Base-by-base conservation (phyloP, 805 yeast species). In the Yarrowia sp. region DNA sequence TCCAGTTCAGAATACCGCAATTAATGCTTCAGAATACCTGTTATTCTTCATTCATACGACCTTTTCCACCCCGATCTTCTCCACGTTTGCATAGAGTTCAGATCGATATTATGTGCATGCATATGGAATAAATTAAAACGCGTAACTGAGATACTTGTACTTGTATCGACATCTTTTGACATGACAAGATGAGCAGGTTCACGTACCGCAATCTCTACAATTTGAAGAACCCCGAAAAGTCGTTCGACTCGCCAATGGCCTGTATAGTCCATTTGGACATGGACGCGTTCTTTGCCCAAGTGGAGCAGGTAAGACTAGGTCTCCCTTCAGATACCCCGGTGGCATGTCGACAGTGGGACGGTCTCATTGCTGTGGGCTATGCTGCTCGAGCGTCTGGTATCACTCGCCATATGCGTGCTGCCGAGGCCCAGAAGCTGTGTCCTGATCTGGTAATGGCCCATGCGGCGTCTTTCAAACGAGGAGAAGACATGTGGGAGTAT, bases 221-320 rank as follows among this genome's bases (percentile, higher is more conserved):
- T 13, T 68, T 74, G 15, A 46, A 58, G 8, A 56, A 42, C 33
- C 24, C 66, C 10, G 43, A 69, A 13, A 80, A 77, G 13, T 80
- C 95, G 2, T 87, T 84, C 75, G 72, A 74, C 8, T 87, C 92
- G 69, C 91, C 94, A 1, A 79, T 94, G 12, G 82, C 97, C 0
- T 89, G 90, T 30, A 84, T 95, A 44, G 92, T 89, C 9, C 96
- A 92, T 73, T 84, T 95, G 30, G 99, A 95, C 78, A 84, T 92
- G 73, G 96, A 95, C 78, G 98, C 98, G 13, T 95, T 93, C 76
- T 95, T 90, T 77, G 97, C 99, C 0, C 99, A 95, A 75, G 95
- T 89, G 38, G 98, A 95, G 73, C 94, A 89, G 71, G 80, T 91
- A 7, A 78, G 97, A 49, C 81, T 91, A 17, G 88, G 88, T 0